A percentile compares a stretch with the other conserved stretches of the same genome.
phyloP scores from a whole-genome alignment of 768 basidiomycete species.

The Boletus pseudo-olivaceus region DNA sequence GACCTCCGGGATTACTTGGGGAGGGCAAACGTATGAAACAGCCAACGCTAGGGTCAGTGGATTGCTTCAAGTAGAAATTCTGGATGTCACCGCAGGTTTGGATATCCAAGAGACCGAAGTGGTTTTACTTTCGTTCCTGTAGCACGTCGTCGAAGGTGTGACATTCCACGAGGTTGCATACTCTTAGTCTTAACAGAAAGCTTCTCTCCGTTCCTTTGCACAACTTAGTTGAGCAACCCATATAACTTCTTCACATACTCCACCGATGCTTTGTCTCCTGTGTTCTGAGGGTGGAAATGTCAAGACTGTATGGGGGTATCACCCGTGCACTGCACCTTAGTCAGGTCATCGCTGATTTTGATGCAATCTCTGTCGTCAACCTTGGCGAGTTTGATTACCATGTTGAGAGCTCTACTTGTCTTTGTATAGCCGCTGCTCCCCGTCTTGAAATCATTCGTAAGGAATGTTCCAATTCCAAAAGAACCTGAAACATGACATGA shows the following conservation, averaged over 20 bases:
- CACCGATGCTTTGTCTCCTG: slow-evolving; percentile 60
- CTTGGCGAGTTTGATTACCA: slow-evolving; percentile 87
- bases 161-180: not conserved
- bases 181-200: not conserved
- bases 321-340: slow-evolving; percentile 49
- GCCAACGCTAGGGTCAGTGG: slow-evolving; percentile 41
- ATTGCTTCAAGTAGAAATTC: slow-evolving; percentile 25
- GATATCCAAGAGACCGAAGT: slow-evolving; percentile 48
- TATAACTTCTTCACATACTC: slow-evolving; percentile 47
- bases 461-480: slow-evolving; percentile 91
- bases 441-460: slow-evolving; percentile 83
- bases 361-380: slow-evolving; percentile 76
- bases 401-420: slow-evolving; percentile 83
- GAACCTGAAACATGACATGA: slow-evolving; percentile 46
- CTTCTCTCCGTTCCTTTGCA: not conserved
- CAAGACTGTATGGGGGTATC: not conserved
- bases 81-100: slow-evolving; percentile 36
- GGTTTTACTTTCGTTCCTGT: slow-evolving; percentile 31
- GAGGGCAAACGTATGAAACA: slow-evolving; percentile 58
- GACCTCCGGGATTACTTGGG: slow-evolving; percentile 50
- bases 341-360: slow-evolving; percentile 91
- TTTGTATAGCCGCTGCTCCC: slow-evolving; percentile 43
- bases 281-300: slow-evolving; percentile 47
- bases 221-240: slow-evolving; percentile 3
- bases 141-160: not conserved